Evolutionary conservation across 441 rosid species (phyloP), one percentile per base, ranked within the genome.

Genomic region (Theobroma grandiflorum): DNA sequence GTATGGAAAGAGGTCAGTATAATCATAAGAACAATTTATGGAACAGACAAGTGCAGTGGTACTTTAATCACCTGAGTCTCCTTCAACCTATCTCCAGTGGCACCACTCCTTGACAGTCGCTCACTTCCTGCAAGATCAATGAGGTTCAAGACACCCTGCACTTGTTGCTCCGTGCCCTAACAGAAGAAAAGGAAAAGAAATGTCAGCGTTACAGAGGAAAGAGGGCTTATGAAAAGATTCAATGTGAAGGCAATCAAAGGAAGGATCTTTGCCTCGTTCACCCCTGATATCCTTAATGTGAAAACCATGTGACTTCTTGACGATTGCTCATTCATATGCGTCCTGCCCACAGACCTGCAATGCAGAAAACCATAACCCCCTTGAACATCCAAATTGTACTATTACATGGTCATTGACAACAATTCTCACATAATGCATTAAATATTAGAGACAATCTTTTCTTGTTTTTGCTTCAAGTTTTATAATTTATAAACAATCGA

Each of bases 51-150:
- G 52, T 72, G n/a, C 14, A 37, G 63, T 2, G 35, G 10, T 18
- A 53, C 15, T 2, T 53, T 72, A n/a, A 10, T 58, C 78, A 96
- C 98, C 98, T 95, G 98, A 47, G 99, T 97, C 88, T 97, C 99
- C 88, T 93, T 95, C 75, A 95, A 82, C 72, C 99, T 88, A 8
- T 97, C 99, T 57, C 99, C 98, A 18, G 97, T 97, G 49, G 99
- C 92, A 7, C 98, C 99, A 76, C 99, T 97, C 78, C 66, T 93
- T 16, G 97, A 97, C 26, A 95, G 91, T 26, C 99, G 85, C 88
- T 97, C 99, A 71, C 99, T 97, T 75, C 99, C 99, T 78, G 99
- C 99, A 43, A 97, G 93, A 83, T 97, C 99, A 52, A 97, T 97
- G 8, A 96, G 86, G 82, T 97, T 97, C 57, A 95, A 80, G 18